A percentile compares a stretch with the other conserved stretches of the same genome.
Evolutionary conservation across 495 filamentous ascomycete species (phyloP).

Genomic region (Xylona heveae): DNA sequence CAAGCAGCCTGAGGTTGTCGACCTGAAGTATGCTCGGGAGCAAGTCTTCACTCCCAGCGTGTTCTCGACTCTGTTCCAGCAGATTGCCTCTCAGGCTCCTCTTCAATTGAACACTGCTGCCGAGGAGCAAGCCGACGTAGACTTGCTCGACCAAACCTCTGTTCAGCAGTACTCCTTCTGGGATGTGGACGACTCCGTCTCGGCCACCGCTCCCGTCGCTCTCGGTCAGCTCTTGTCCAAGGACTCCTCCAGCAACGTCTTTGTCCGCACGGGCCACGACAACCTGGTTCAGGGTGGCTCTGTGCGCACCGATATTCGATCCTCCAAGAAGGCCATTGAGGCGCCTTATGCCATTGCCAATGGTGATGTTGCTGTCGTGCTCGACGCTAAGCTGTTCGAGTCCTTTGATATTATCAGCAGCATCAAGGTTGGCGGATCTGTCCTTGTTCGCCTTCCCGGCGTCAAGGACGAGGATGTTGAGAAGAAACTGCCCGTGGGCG

Average conservation of each 20-base stretch:
- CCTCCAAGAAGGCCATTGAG: conserved; percentile 60
- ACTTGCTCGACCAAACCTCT: conserved; percentile 21
- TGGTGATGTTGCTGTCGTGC: conserved; percentile 61
- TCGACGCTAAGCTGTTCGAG: conserved; percentile 54
- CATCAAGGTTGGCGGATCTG: conserved; percentile 44
- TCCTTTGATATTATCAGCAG: conserved; percentile 50
- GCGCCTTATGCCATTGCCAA: conserved; percentile 58
- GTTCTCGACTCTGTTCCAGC: conserved; percentile 42
- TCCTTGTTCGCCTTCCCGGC: conserved; percentile 55
- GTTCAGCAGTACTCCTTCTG: conserved; percentile 82
- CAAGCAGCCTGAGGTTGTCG: conserved; percentile 37
- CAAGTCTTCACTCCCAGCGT: conserved; percentile 64
- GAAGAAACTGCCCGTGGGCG: conserved; percentile 51
- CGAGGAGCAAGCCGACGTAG: conserved; percentile 16
- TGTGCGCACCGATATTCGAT: conserved; percentile 67
- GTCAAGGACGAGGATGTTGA: conserved; percentile 77
- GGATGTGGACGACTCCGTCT: conserved; percentile 61
- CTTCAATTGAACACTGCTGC: conserved; percentile 14
- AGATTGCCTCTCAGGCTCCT: conserved; percentile 32
- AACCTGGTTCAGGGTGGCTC: conserved; percentile 76
- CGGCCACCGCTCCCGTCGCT: conserved; percentile 37
- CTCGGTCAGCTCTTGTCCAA: conserved; percentile 52
- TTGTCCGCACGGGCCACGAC: conserved; percentile 52
- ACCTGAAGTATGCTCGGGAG: conserved; percentile 76
- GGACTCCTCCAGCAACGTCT: conserved; percentile 58